Conservation (phyloP, 352 stramenopile genomes). For the Pythium guiyangense region DNA sequence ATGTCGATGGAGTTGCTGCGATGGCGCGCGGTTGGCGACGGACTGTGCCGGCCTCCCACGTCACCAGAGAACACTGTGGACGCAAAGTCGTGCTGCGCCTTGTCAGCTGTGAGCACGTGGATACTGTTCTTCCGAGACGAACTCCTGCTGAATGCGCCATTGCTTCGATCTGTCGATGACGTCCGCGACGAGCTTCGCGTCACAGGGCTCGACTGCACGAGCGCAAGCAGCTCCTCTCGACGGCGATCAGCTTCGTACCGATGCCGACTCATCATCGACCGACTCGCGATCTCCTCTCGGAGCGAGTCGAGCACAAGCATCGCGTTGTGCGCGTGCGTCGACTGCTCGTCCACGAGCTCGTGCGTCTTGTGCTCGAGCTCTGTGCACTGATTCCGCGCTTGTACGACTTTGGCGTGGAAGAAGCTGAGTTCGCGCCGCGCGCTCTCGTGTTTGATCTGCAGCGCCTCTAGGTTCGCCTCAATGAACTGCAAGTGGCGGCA, state of each 20-base stretch:
- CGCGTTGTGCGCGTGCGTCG: conserved; percentile 23
- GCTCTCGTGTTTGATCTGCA: conserved; percentile 20
- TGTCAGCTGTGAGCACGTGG: not conserved
- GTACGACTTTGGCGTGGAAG: conserved; percentile 30
- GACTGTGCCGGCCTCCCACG: not conserved
- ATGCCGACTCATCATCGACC: conserved; percentile 30
- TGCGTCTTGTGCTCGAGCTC: conserved; percentile 22
- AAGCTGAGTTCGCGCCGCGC: conserved; percentile 24
- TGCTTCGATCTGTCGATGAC: not conserved
- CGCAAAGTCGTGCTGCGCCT: not conserved
- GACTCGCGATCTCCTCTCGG: conserved; percentile 40
- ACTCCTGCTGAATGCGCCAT: not conserved
- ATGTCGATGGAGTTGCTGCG: conserved; percentile 24
- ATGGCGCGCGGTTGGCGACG: conserved; percentile 6
- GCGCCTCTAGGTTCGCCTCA: conserved; percentile 29
- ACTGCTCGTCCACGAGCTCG: conserved; percentile 19
- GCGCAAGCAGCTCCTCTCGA: conserved; percentile 42
- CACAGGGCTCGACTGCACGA: conserved; percentile 27
- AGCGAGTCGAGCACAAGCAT: conserved; percentile 39
- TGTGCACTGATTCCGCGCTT: conserved; percentile 31
- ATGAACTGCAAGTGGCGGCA: conserved; percentile 29
- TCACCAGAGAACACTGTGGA: not conserved
- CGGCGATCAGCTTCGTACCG: conserved; percentile 39
- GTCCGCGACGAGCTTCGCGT: conserved; percentile 2
- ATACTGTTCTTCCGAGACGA: conserved; percentile 4